Evolutionary conservation across 139 green algal genomes (phyloP).

Genomic region (Chlorella vulgaris): DNA sequence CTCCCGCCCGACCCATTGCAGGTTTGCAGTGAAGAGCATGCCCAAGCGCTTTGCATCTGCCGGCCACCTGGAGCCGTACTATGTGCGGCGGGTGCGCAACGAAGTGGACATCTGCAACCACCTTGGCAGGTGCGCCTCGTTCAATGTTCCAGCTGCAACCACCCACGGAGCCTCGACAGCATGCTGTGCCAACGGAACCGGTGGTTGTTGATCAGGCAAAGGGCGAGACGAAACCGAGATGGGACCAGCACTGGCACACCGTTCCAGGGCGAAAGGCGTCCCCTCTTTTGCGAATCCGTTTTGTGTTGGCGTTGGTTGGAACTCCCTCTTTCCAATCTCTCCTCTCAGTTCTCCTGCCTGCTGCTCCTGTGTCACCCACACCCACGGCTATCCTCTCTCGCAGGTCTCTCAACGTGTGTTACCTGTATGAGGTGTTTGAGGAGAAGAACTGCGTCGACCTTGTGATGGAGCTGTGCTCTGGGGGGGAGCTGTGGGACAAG

Average conservation of each 20-base stretch:
- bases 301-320: too few relatives aligned
- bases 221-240: too few relatives aligned
- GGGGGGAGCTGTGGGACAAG: slow-evolving; percentile 53
- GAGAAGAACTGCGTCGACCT: slow-evolving; percentile 68
- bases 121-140: slow-evolving; percentile 46
- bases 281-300: too few relatives aligned
- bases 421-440: slow-evolving; percentile 75
- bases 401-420: slow-evolving; percentile 69
- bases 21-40: slow-evolving; percentile 77
- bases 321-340: too few relatives aligned
- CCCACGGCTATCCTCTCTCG: background rate
- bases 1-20: slow-evolving; percentile 20
- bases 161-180: too few relatives aligned
- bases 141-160: too few relatives aligned
- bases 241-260: too few relatives aligned
- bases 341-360: too few relatives aligned
- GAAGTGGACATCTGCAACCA: slow-evolving; percentile 78
- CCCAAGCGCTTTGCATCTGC: slow-evolving; percentile 57
- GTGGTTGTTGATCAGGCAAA: background rate
- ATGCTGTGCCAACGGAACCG: too few relatives aligned
- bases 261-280: too few relatives aligned
- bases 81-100: slow-evolving; percentile 69
- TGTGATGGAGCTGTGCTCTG: slow-evolving; percentile 80
- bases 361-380: background rate
- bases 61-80: slow-evolving; percentile 61